Conservation (phyloP, 1,284 basidiomycete species). For the Inonotus obliquus region DNA sequence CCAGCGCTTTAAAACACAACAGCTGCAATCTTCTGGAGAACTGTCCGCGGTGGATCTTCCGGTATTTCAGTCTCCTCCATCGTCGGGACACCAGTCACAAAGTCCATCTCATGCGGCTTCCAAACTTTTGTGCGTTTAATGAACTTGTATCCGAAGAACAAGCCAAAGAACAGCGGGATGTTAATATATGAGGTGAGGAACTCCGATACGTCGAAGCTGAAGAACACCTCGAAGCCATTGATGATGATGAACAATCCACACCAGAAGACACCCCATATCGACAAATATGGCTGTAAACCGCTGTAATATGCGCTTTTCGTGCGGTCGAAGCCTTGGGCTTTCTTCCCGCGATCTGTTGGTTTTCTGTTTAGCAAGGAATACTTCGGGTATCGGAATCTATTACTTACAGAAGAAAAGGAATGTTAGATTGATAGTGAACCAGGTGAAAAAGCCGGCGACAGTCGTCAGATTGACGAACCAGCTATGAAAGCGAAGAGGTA, state of each 20-base stretch:
- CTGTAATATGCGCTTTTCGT: conserved; percentile 50
- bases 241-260: conserved; percentile 38
- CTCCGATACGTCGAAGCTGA: conserved; percentile 52
- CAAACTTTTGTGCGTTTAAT: conserved; percentile 48
- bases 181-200: conserved; percentile 58
- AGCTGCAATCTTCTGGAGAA: conserved; percentile 36
- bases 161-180: conserved; percentile 47
- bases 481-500: conserved; percentile 33
- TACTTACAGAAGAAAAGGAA: conserved; percentile 68
- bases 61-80: conserved; percentile 54
- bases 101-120: conserved; percentile 54
- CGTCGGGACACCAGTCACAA: conserved; percentile 55
- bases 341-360: conserved; percentile 43
- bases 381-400: conserved; percentile 25
- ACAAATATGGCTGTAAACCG: conserved; percentile 38
- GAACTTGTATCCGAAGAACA: conserved; percentile 55
- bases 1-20: conserved; percentile 31
- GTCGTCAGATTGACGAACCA: conserved; percentile 58
- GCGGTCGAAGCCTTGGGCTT: conserved; percentile 53
- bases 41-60: conserved; percentile 35
- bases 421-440: conserved; percentile 67
- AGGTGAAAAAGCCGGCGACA: conserved; percentile 60
- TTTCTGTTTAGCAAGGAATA: not conserved
- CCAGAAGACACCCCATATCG: conserved; percentile 38
- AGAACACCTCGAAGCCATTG: conserved; percentile 57